Base-by-base conservation (phyloP, 2,329 filamentous ascomycete species). In the Colletotrichum tropicale region DNA sequence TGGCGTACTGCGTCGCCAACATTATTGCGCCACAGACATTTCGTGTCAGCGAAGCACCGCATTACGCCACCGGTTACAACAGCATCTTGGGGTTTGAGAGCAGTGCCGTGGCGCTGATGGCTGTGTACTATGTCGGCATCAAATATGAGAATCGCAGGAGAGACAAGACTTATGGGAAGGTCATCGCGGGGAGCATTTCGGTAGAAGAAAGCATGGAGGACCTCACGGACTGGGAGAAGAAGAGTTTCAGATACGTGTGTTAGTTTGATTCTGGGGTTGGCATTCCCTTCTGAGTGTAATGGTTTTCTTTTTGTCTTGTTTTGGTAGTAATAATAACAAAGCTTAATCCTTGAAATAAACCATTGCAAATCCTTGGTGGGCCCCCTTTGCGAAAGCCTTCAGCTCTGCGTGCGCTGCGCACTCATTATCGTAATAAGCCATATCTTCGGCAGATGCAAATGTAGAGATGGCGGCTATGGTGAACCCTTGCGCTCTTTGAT, bases 21-120 rank as follows among this genome's bases (percentile, higher is more conserved):
- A 89, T 91, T 9, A 88, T 91, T 43, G 91, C 89, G 0, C 91
- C 91, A 0, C 91, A 92, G 79, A 86, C 92, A 4, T 93, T 93
- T 83, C 84, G 90, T 18, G 83, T 86, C n/a, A 83, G 82, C 58
- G 90, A 94, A 79, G 86, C 87, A 0, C 92, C 92, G 0, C 84
- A 87, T 2, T 94, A 94, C 80, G 87, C 89, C 58, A 91, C 90
- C 48, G 92, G 91, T 0, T 92, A 93, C 77, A 86, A 89, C 8
- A 90, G 90, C 4, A 91, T 93, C 78, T 86, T 94, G 69, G 88
- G 90, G 6, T 93, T 52, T 2, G 72, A 38, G 43, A 16, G 34
- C 15, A 32, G 32, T 5, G 66, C 66, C 13, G 55, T 69, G 6
- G 52, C 1, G 32, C 34, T 32, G 0, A 38, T 69, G 52, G 55